Conservation (phyloP, 2,329 filamentous ascomycete species). For the Ascosphaera aggregata region DNA sequence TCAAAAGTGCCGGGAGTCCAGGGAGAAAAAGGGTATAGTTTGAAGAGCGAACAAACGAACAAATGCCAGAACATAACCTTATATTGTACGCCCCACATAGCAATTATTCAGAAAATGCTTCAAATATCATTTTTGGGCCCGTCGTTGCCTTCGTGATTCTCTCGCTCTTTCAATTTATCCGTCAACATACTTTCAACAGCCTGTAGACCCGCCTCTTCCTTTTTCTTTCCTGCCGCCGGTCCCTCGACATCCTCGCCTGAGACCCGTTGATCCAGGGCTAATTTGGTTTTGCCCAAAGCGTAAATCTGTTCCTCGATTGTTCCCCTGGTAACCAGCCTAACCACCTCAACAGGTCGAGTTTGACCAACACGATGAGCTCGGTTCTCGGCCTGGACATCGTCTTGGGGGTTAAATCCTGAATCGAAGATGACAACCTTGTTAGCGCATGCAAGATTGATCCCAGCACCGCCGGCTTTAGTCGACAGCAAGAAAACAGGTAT, state of each 20-base stretch:
- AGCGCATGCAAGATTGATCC: conserved; percentile 83
- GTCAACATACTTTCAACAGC: conserved; percentile 26
- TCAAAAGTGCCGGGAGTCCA: too few relatives aligned
- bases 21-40: too few relatives aligned
- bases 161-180: conserved; percentile 13
- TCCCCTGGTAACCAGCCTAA: conserved; percentile 53
- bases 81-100: too few relatives aligned
- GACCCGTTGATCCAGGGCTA: conserved; percentile 61
- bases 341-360: conserved; percentile 70
- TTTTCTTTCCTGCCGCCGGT: conserved; percentile 27
- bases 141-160: conserved; percentile 5
- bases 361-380: conserved; percentile 88
- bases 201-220: conserved; percentile 26
- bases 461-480: conserved; percentile 86
- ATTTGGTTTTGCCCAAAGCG: conserved; percentile 73
- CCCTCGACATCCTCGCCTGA: conserved; percentile 33
- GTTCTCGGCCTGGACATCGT: conserved; percentile 96
- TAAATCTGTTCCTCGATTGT: conserved; percentile 91
- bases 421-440: conserved; percentile 98
- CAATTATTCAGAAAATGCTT: too few relatives aligned
- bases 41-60: too few relatives aligned
- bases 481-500: conserved; percentile 86
- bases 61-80: too few relatives aligned
- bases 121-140: background rate
- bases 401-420: conserved; percentile 90